Conservation (phyloP, 345 rosid species). For the Melaleuca alternifolia region DNA sequence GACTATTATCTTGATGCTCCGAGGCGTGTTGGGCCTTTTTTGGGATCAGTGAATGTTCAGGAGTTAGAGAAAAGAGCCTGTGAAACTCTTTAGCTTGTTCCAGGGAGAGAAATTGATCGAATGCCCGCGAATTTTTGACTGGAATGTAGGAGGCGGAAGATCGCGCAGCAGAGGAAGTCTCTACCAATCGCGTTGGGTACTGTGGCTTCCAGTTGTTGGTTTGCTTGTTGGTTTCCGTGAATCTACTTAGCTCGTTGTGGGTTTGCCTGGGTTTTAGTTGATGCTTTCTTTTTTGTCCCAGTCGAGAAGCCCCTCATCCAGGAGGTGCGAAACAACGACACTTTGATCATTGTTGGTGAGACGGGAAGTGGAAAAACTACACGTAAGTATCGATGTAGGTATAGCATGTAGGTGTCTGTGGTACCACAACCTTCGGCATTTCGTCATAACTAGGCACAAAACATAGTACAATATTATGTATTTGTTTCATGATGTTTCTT, state of each 20-base stretch:
- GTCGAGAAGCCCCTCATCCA: constrained; percentile 69
- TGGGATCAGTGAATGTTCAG: background rate
- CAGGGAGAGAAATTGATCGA: background rate
- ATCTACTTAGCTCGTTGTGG: background rate
- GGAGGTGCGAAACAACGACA: constrained; percentile 53
- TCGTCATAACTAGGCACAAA: background rate
- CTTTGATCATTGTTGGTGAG: constrained; percentile 82
- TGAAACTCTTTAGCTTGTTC: background rate
- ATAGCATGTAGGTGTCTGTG: background rate
- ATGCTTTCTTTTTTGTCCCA: constrained; percentile 1
- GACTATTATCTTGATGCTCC: background rate
- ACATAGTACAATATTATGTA: background rate
- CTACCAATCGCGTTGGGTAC: constrained; percentile 86
- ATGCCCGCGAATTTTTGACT: background rate
- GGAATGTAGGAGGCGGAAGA: constrained; percentile 33
- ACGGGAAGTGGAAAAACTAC: constrained; percentile 98
- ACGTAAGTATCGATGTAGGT: constrained; percentile 26
- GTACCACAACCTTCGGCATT: background rate
- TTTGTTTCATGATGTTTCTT: background rate
- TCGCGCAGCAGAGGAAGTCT: constrained; percentile 54
- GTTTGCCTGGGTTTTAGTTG: background rate
- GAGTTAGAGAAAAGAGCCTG: background rate
- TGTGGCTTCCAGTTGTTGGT: background rate
- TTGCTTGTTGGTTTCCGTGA: background rate
- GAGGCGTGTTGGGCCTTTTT: background rate